Base-by-base conservation (phyloP, 257 asterid species). In the Solanum etuberosum region DNA sequence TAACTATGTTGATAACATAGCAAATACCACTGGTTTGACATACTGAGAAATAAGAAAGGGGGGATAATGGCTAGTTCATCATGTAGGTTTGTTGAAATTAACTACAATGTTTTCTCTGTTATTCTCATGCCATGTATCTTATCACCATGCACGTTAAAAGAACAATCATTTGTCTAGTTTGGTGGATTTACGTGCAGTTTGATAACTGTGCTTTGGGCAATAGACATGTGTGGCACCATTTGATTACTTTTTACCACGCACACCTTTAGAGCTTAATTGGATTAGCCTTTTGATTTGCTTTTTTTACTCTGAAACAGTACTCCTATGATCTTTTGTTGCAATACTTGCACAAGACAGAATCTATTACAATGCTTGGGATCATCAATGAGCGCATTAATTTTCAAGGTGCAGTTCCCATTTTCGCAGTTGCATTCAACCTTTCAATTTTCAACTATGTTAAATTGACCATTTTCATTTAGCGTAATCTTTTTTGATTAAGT, bases 331-430 rank as follows among this genome's bases (percentile, higher is more conserved):
- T 97, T 63, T 94, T 97, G 92, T 90, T 96, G 88, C 99, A 97
- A 93, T 96, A 93, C 90, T 89, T 97, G 37, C 99, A 97, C 93
- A 97, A 97, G 92, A 91, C 93, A 37, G 97, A 94, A 84, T 96
- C 98, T 48, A 93, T 93, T 85, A 93, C 93, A 70, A 96, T 97
- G 97, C 98, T 97, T 89, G 99, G 99, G 88, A 89, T 97, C 73
- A 89, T 97, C 93, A 97, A 97, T 80, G 98, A 97, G 93, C 99
- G 93, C 92, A 97, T 97, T 88, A 94, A 97, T 91, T 96, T 97
- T 90, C 93, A 93, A 91, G 99, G 99, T 96, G 78, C 85, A 48
- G 43, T 29, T 46, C 12, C 29, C 68, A 80, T 51, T 57, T 78
- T 80, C 29, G 11, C 42, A 18, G 40, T 48, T 80, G 42, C 27